A percentile compares a stretch with the other conserved stretches of the same genome.
phyloP scores from a whole-genome alignment of 768 basidiomycete species.

The Paxillus ammoniavirescens region DNA sequence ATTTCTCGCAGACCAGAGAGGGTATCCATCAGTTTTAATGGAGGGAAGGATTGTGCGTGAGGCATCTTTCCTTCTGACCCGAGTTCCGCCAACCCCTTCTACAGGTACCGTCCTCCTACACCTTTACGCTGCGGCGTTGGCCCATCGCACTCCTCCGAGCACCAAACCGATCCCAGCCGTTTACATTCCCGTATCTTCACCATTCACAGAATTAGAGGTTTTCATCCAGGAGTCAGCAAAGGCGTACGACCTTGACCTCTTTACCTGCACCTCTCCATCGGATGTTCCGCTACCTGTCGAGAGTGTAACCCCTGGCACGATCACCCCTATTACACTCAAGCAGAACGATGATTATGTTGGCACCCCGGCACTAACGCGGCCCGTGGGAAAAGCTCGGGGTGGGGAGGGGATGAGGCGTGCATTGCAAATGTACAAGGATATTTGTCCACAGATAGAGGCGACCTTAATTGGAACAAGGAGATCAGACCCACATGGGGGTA shows the following conservation, averaged over 20 bases:
- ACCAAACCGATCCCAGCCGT: conserved; percentile 59
- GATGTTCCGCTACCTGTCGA: conserved; percentile 48
- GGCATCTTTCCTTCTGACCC: neutral
- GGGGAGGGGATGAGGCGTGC: conserved; percentile 78
- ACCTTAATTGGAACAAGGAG: conserved; percentile 89
- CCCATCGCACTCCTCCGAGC: conserved; percentile 36
- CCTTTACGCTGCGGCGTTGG: conserved; percentile 75
- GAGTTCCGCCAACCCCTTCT: conserved; percentile 2
- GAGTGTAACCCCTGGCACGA: conserved; percentile 40
- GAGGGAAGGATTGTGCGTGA: conserved; percentile 92
- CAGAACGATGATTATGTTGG: conserved; percentile 3
- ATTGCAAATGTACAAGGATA: conserved; percentile 66
- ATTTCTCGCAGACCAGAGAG: conserved; percentile 51
- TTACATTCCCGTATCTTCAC: conserved; percentile 88
- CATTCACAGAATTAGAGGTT: conserved; percentile 78
- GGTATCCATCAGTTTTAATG: conserved; percentile 93
- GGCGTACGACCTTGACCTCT: conserved; percentile 75
- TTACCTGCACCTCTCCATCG: conserved; percentile 33
- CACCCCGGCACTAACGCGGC: conserved; percentile 24
- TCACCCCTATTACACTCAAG: conserved; percentile 15
- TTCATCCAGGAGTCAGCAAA: conserved; percentile 70
- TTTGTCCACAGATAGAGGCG: conserved; percentile 66
- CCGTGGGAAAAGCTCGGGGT: conserved; percentile 55
- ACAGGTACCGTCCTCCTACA: conserved; percentile 94
- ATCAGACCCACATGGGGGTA: conserved; percentile 93